Evolutionary conservation across 768 basidiomycete genomes (phyloP).

Genomic region (Tricholoma hemisulphureum): DNA sequence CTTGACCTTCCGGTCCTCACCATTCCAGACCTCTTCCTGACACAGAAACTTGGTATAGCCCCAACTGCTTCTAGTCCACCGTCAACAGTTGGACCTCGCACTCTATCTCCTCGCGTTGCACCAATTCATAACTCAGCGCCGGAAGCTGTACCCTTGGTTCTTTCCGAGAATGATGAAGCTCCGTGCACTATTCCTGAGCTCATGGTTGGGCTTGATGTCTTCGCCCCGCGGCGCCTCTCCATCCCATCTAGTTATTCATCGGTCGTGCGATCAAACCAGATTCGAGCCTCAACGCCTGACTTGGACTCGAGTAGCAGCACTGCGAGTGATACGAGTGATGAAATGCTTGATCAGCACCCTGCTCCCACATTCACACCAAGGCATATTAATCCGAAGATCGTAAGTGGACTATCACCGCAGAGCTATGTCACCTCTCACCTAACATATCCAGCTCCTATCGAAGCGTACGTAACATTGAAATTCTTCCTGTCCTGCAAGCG

Average conservation of each 20-base stretch:
- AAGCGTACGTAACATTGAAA: conserved; percentile 48
- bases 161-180: conserved; percentile 24
- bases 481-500: conserved; percentile 6
- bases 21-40: conserved; percentile 59
- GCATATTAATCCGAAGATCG: conserved; percentile 52
- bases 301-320: conserved; percentile 43
- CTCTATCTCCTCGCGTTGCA: conserved; percentile 5
- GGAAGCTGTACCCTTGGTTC: conserved; percentile 5
- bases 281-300: conserved; percentile 35
- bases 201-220: conserved; percentile 6
- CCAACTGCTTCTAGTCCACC: neutral
- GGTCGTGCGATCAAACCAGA: conserved; percentile 31
- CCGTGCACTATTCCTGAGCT: conserved; percentile 24
- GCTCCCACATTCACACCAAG: conserved; percentile 37
- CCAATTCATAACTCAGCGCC: conserved; percentile 3
- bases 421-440: neutral
- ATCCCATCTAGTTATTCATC: conserved; percentile 45
- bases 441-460: conserved; percentile 45
- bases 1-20: conserved; percentile 53
- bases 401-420: conserved; percentile 24
- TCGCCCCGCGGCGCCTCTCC: conserved; percentile 10
- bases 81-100: neutral
- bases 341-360: conserved; percentile 26
- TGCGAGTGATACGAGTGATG: conserved; percentile 47
- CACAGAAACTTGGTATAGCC: conserved; percentile 45